Evolutionary conservation across 805 yeast genomes (phyloP).

Genomic region (Wickerhamiella qilinensis): DNA sequence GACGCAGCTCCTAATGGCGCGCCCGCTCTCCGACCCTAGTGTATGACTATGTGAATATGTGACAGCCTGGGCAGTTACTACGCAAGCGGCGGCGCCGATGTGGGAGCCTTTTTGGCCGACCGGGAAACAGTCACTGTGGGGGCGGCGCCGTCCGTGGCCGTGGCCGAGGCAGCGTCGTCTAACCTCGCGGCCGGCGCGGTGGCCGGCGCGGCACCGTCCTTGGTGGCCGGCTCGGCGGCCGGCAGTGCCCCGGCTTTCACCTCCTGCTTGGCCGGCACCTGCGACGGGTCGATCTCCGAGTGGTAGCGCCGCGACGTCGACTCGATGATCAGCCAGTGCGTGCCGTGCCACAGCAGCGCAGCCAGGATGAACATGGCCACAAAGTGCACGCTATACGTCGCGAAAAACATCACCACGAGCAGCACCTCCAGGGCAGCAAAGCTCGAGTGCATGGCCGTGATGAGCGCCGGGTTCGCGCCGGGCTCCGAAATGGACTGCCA

Average conservation of each 20-base stretch:
- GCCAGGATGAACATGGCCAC: constrained; percentile 41
- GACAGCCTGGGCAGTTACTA: background rate
- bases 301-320: constrained; percentile 16
- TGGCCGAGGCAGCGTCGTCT: background rate
- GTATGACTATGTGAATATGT: too few relatives aligned
- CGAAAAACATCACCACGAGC: constrained; percentile 39
- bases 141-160: background rate
- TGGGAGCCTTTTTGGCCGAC: background rate
- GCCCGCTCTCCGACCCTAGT: too few relatives aligned
- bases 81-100: background rate
- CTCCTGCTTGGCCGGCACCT: constrained; percentile 8
- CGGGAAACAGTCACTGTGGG: background rate
- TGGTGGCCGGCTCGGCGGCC: background rate
- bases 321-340: constrained; percentile 80
- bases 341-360: constrained; percentile 52
- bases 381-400: constrained; percentile 51
- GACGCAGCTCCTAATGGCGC: background rate
- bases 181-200: background rate
- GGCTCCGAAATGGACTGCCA: constrained; percentile 91
- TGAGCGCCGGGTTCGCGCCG: constrained; percentile 78
- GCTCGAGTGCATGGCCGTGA: constrained; percentile 78
- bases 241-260: background rate
- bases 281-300: constrained; percentile 19
- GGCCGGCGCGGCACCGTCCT: background rate
- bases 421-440: constrained; percentile 48